Conservation (phyloP, 2,329 filamentous ascomycete genomes). For the Cryphonectria carpinicola region DNA sequence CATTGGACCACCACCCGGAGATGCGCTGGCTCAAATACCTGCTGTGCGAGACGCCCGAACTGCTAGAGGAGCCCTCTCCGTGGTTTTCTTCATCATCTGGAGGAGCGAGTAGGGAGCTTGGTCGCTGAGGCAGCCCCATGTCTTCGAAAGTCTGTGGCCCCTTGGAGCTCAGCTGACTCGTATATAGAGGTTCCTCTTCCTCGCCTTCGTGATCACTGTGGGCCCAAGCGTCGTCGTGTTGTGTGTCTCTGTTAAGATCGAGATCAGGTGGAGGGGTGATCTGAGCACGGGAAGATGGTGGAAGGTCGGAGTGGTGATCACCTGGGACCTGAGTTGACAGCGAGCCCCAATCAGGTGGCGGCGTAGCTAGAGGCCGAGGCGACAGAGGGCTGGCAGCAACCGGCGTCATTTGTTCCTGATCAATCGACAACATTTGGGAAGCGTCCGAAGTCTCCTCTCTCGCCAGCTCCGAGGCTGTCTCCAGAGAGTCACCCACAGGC, state of each 20-base stretch:
- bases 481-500: neutral
- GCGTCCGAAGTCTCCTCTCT: slow-evolving; percentile 1
- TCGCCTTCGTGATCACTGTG: neutral
- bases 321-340: neutral
- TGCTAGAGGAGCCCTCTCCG: slow-evolving; percentile 10
- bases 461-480: slow-evolving; percentile 5
- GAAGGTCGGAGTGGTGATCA: neutral
- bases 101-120: neutral
- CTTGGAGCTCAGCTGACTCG: neutral
- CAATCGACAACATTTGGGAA: slow-evolving; percentile 4
- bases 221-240: neutral
- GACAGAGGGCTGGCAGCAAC: slow-evolving; percentile 24
- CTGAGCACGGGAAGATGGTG: neutral
- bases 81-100: slow-evolving; percentile 17
- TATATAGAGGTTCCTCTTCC: slow-evolving; percentile 14
- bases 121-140: slow-evolving; percentile 17
- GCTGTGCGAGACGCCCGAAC: slow-evolving; percentile 4
- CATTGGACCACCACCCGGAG: slow-evolving; percentile 24
- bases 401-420: slow-evolving; percentile 14
- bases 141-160: slow-evolving; percentile 25
- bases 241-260: neutral
- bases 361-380: slow-evolving; percentile 20
- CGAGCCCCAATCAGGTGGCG: slow-evolving; percentile 16
- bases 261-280: slow-evolving; percentile 7
- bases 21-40: slow-evolving; percentile 16